phyloP scores from a whole-genome alignment of 371 early-diverging fungal species.

The Basidiobolus meristosporus region DNA sequence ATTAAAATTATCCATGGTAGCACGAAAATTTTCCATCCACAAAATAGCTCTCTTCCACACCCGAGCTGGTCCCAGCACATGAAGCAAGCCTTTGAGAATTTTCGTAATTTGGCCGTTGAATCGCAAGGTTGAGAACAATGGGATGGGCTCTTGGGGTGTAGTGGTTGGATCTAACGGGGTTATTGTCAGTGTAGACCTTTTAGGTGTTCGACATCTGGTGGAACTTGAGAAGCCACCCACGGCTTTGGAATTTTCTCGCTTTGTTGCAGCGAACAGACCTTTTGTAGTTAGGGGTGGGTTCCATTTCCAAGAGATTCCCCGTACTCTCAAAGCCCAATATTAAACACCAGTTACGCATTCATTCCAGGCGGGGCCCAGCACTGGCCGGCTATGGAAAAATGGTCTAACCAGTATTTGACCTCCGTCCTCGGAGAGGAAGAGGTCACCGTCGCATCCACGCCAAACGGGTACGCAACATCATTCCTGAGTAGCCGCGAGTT shows the following conservation, averaged over 20 bases:
- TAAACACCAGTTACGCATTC: conserved; percentile 3
- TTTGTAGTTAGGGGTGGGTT: conserved; percentile 13
- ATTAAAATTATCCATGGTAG: no score
- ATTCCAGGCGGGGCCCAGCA: conserved; percentile 6
- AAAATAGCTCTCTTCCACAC: no score
- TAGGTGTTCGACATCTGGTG: no score
- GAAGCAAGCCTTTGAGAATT: no score
- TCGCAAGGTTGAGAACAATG: no score
- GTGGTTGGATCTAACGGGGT: no score
- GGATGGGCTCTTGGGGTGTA: no score
- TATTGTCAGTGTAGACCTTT: no score
- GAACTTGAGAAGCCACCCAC: conserved; percentile 9
- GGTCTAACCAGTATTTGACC: conserved; percentile 33
- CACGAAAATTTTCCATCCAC: no score
- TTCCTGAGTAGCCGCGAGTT: no score
- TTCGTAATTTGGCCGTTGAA: no score
- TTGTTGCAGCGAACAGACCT: conserved; percentile 14
- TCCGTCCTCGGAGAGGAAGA: conserved; percentile 15
- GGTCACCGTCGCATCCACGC: conserved; percentile 39
- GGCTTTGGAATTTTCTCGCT: conserved; percentile 19
- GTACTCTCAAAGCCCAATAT: conserved; percentile 31
- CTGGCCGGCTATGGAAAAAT: conserved; percentile 38
- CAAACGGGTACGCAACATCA: conserved; percentile 10
- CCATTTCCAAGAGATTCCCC: conserved; percentile 3
- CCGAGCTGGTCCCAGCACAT: no score